Evolutionary conservation across 495 filamentous ascomycete genomes (phyloP), one percentile per base, ranked within the genome.

Genomic region (Penicillium paxilli): DNA sequence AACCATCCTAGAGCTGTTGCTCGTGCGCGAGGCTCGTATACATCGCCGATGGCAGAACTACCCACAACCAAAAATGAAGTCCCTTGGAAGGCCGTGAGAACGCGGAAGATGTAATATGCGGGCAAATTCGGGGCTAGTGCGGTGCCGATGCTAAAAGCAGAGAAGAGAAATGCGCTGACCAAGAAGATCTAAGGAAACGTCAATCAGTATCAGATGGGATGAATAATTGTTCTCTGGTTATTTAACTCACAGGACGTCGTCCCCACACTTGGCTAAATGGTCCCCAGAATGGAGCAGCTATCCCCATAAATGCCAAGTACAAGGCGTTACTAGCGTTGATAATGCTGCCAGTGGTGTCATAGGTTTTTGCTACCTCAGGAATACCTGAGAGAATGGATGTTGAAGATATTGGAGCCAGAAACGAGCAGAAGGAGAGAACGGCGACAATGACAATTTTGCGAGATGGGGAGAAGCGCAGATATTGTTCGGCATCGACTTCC

Each of bases 1-100:
- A 88, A 88, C 83, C 83, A 90, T 16, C 84, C 84, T 23, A 87
- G 73, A 4, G 84, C 86, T 20, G 85, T 89, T 14, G 81, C 87
- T 26, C 87, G 79, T 52, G 87, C 83, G 14, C 82, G 83, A 2
- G 83, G 83, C 10, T 79, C 79, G 59, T 84, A 86, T 30, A 87
- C 78, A 59, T 87, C 84, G 22, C 83, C 83, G 42, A 91, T 81
- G 40, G 81, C 81, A 16, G 84, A 81, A 8, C 81, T 82, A 4
- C 86, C 87, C 40, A 88, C 76, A 2, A 84, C 78, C 40, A 88
- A 72, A 60, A 89, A 89, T 0, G 83, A 80, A 0, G 87, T 91
- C 16, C 87, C 87, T 71, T 88, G 83, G 55, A 87, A 88, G 2
- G 86, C 87, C 6, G 85, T 87, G 22, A 90, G 70, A 46, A 85